These are phyloP conservation scores for Fusarium nurragi DNA, from an alignment of 2,329 filamentous ascomycete genomes.

Conservation along the genomic window DNA sequence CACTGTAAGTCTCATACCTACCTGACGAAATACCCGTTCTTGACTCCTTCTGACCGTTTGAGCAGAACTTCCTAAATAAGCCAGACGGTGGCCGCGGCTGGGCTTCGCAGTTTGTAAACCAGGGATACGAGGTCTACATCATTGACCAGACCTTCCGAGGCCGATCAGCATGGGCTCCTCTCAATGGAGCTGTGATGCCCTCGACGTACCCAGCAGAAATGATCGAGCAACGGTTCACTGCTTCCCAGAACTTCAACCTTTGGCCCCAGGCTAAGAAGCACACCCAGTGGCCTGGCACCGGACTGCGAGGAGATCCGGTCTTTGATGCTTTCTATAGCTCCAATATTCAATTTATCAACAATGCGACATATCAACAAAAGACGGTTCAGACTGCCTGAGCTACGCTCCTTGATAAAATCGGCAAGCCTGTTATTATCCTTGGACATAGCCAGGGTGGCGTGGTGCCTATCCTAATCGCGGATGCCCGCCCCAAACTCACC, in stretches of 20 bases:
- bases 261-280: slow-evolving; percentile 36
- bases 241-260: slow-evolving; percentile 22
- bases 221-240: slow-evolving; percentile 37
- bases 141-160: slow-evolving; percentile 39
- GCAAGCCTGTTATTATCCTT: slow-evolving; percentile 51
- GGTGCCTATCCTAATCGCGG: slow-evolving; percentile 45
- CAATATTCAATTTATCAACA: slow-evolving; percentile 37
- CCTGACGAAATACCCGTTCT: neutral
- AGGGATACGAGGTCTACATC: slow-evolving; percentile 39
- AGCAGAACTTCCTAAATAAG: slow-evolving; percentile 39
- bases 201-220: slow-evolving; percentile 29
- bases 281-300: slow-evolving; percentile 38
- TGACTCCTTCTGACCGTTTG: neutral
- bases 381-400: slow-evolving; percentile 46
- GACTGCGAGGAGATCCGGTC: slow-evolving; percentile 26
- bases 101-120: slow-evolving; percentile 34
- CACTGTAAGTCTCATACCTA: slow-evolving; percentile 8
- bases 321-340: slow-evolving; percentile 41
- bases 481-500: slow-evolving; percentile 51
- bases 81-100: slow-evolving; percentile 37
- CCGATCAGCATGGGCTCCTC: slow-evolving; percentile 34
- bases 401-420: slow-evolving; percentile 56
- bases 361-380: slow-evolving; percentile 34
- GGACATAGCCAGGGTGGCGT: slow-evolving; percentile 59
- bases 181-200: slow-evolving; percentile 25